Evolutionary conservation across 768 basidiomycete species (phyloP).

Genomic region (Gelatoporia subvermispora): DNA sequence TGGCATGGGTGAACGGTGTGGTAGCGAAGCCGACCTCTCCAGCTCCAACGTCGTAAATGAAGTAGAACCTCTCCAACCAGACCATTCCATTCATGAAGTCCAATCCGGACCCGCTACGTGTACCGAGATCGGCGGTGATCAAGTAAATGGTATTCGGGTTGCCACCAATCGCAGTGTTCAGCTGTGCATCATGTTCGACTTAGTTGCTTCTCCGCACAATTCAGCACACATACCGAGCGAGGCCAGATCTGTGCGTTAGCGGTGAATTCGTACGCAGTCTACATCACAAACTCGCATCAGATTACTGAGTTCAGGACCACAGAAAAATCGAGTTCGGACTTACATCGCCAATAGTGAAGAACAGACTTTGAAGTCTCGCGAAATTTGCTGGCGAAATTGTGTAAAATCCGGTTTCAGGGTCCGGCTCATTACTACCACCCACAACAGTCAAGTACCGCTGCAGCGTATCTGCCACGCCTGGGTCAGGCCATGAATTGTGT

Average conservation of each 20-base stretch:
- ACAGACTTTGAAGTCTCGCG: conserved; percentile 15
- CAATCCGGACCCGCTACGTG: conserved; percentile 19
- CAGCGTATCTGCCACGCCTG: conserved; percentile 15
- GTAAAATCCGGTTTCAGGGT: conserved; percentile 20
- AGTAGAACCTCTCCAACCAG: conserved; percentile 37
- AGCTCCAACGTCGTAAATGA: conserved; percentile 36
- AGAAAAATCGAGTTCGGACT: neutral
- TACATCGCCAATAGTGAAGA: conserved; percentile 21
- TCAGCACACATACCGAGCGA: conserved; percentile 11
- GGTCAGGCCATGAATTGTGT: neutral
- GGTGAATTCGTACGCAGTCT: conserved; percentile 21
- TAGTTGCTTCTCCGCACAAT: neutral
- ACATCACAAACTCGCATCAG: neutral
- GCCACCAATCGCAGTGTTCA: conserved; percentile 26
- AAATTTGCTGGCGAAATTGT: conserved; percentile 16
- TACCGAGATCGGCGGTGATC: conserved; percentile 25
- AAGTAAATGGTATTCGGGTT: conserved; percentile 30
- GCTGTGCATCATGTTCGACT: conserved; percentile 1
- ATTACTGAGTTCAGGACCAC: neutral
- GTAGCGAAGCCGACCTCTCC: conserved; percentile 34
- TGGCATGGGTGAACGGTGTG: conserved; percentile 29
- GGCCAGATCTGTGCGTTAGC: conserved; percentile 29
- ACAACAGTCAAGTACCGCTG: conserved; percentile 18
- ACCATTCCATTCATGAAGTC: conserved; percentile 26
- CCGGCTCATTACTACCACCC: conserved; percentile 23